Evolutionary conservation across 2,329 filamentous ascomycete genomes (phyloP).

Genomic region (Dactylellina sp.): DNA sequence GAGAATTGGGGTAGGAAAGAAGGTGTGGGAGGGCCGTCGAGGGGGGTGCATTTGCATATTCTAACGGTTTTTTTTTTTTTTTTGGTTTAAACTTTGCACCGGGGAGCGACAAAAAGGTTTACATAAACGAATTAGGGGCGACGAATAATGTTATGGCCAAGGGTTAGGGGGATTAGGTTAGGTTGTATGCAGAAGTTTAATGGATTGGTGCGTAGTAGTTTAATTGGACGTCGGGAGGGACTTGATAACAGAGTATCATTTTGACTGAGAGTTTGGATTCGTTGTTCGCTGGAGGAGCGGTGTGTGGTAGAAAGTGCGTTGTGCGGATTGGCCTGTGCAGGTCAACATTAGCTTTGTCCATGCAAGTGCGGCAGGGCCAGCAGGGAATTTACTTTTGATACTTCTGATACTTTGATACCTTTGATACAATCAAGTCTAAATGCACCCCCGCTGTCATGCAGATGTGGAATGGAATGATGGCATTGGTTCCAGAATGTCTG

Average conservation of each 20-base stretch:
- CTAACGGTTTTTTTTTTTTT: not conserved
- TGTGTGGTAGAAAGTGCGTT: conserved; percentile 52
- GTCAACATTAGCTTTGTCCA: conserved; percentile 42
- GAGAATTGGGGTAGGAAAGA: not conserved
- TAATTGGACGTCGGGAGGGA: conserved; percentile 8
- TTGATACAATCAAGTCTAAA: too few species aligned
- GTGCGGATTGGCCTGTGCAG: conserved; percentile 36
- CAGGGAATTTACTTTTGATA: not conserved
- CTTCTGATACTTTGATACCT: too few species aligned
- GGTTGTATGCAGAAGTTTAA: conserved; percentile 11
- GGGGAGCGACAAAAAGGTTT: not conserved
- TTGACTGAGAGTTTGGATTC: conserved; percentile 2
- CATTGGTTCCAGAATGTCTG: conserved; percentile 39
- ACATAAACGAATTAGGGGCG: conserved; percentile 13
- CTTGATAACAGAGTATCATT: conserved; percentile 1
- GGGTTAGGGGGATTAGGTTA: not conserved
- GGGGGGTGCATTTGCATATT: not conserved
- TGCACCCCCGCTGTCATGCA: conserved; percentile 29
- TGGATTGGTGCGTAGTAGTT: not conserved
- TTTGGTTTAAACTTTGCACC: too few species aligned
- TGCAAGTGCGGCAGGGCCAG: conserved; percentile 51
- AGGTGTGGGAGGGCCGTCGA: too few species aligned
- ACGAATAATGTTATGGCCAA: conserved; percentile 1
- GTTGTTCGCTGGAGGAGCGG: not conserved
- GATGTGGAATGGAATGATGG: conserved; percentile 44